phyloP scores from a whole-genome alignment of 1,284 basidiomycete species.

The Entoloma clypeatum region DNA sequence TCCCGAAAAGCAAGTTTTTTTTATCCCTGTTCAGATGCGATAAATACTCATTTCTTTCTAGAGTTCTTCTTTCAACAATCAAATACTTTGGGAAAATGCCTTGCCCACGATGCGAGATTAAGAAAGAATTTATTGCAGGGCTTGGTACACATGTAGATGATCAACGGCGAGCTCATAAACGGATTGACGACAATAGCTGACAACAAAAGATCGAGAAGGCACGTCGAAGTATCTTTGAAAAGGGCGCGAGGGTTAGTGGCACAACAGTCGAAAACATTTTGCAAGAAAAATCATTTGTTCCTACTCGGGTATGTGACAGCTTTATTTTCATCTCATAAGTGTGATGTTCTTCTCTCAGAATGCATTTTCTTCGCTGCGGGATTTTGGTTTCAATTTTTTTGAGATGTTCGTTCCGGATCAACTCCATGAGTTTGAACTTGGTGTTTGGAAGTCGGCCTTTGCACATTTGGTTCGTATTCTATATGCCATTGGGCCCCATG shows the following conservation, averaged over 20 bases:
- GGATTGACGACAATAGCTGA: constrained; percentile 10
- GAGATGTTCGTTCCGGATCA: constrained; percentile 21
- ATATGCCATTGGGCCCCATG: constrained; percentile 11
- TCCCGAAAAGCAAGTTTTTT: constrained; percentile 33
- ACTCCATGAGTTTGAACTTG: constrained; percentile 28
- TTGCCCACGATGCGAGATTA: constrained; percentile 26
- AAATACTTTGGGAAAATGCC: constrained; percentile 23
- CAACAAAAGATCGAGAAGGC: constrained; percentile 13
- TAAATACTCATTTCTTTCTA: constrained; percentile 12
- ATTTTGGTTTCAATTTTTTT: constrained; percentile 22
- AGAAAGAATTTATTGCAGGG: constrained; percentile 17
- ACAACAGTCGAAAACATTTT: constrained; percentile 12
- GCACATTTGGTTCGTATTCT: constrained; percentile 23
- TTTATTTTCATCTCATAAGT: constrained; percentile 13
- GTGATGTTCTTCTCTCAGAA: constrained; percentile 3
- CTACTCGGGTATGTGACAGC: constrained; percentile 13
- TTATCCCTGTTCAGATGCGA: constrained; percentile 1
- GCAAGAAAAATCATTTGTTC: constrained; percentile 9
- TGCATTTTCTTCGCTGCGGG: constrained; percentile 11
- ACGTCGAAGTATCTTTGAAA: constrained; percentile 15
- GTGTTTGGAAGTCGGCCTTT: constrained; percentile 22
- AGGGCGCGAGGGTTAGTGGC: constrained; percentile 12
- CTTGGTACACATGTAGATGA: constrained; percentile 23
- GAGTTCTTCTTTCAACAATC: constrained; percentile 28
- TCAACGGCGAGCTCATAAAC: constrained; percentile 1